Conservation (phyloP, 2,329 filamentous ascomycete species). For the Nigrospora oryzae region DNA sequence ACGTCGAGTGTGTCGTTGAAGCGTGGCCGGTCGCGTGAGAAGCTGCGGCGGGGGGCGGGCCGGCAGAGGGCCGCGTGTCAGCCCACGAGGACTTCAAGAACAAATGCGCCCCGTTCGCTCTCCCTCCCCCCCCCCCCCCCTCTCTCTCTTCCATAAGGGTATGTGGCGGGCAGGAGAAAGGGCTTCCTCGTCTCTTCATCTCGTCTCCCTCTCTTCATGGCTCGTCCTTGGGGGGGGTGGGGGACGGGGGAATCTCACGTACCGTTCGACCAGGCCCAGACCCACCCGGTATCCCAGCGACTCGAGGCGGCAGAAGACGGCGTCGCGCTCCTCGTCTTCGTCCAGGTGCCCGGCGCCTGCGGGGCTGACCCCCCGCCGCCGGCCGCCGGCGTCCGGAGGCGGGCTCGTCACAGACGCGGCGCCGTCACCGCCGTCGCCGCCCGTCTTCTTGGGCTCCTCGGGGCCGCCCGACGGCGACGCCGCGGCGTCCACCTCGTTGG, state of each 20-base stretch:
- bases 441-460: background rate
- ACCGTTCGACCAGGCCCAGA: constrained; percentile 86
- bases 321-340: constrained; percentile 77
- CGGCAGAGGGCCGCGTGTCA: background rate
- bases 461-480: background rate
- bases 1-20: constrained; percentile 90
- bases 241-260: constrained; percentile 18
- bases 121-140: background rate
- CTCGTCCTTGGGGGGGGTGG: background rate
- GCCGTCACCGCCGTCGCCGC: constrained; percentile 18
- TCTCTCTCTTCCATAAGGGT: too few species aligned
- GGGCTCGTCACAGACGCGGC: background rate
- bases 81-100: background rate
- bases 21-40: constrained; percentile 74
- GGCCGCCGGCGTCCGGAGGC: background rate
- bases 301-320: constrained; percentile 79
- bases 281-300: constrained; percentile 84
- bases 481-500: constrained; percentile 56
- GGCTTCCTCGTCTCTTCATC: too few species aligned
- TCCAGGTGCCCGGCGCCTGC: constrained; percentile 37
- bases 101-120: background rate
- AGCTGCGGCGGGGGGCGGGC: constrained; percentile 35
- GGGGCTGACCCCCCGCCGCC: constrained; percentile 1
- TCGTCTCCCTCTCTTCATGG: too few species aligned
- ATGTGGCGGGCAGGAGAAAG: too few species aligned